Evolutionary conservation across 2,329 filamentous ascomycete genomes (phyloP), one percentile per base, ranked within the genome.

Genomic region (Neocucurbitaria cava): DNA sequence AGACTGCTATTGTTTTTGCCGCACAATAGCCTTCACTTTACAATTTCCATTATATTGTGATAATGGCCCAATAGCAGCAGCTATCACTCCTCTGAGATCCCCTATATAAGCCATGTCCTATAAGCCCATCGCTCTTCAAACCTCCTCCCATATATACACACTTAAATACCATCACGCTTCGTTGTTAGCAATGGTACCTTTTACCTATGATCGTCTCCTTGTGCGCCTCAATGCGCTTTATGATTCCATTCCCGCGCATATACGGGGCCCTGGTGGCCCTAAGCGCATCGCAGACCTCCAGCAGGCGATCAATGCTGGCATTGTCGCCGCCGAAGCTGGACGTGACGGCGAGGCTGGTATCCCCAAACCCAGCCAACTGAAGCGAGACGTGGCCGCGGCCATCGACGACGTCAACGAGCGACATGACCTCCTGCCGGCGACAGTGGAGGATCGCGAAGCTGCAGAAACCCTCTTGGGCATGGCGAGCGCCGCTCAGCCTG

Each of bases 161-260:
- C 3, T 4, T 39, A 39, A 23, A 11, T 6, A n/a, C 36, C 36
- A 20, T 20, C 36, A 38, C n/a, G n/a, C n/a, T 38, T 6, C 8
- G 3, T 10, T 10, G 20, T 5, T 7, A 23, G 15, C 10, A 15
- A 40, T 40, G 38, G 38, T 11, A 40, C 38, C 20, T 3, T 30
- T 43, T 15, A 42, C 38, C 18, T 49, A 49, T 39, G 38, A n/a
- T 7, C 28, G 46, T n/a, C 39, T 49, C 7, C 30, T 49, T 21
- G 2, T 15, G 18, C 39, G 46, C 20, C 28, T 43, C 13, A 7
- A 36, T 4, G 20, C 39, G 5, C 46, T 49, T 21, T 11, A 9
- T 11, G 21, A 31, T 15, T 20, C 17, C 6, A 8, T 31, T 21
- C 28, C 46, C 10, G 30, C 5, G n/a, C 26, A 35, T 5, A 20